Evolutionary conservation across 805 yeast genomes (phyloP).

Genomic region (Myxozyma lipomycoides): DNA sequence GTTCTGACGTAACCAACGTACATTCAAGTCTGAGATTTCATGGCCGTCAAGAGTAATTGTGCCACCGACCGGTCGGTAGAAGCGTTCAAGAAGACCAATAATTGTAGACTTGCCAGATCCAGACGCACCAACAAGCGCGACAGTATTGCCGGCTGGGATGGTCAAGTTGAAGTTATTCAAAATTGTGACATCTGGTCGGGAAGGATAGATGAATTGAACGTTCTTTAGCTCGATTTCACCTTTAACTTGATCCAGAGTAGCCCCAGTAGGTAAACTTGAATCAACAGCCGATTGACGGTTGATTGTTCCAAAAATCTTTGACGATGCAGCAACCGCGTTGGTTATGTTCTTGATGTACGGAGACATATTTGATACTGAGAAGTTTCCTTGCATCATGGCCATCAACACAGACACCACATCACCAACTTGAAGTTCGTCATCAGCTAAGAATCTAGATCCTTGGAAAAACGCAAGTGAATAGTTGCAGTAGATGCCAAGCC

Average conservation of each 20-base stretch:
- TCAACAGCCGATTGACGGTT: conserved; percentile 42
- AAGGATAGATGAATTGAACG: conserved; percentile 83
- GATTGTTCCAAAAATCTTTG: conserved; percentile 41
- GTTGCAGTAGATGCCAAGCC: conserved; percentile 68
- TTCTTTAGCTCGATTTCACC: conserved; percentile 79
- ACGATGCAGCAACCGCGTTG: conserved; percentile 40
- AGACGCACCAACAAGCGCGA: conserved; percentile 92
- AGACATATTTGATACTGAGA: conserved; percentile 40
- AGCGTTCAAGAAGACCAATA: conserved; percentile 76
- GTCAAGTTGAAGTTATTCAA: conserved; percentile 68
- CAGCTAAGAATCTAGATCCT: conserved; percentile 41
- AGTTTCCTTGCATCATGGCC: conserved; percentile 35
- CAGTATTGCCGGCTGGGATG: conserved; percentile 83
- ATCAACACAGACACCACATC: conserved; percentile 36
- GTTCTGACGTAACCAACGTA: conserved; percentile 67
- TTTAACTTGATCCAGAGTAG: conserved; percentile 28
- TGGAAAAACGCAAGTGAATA: conserved; percentile 46
- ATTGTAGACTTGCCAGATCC: conserved; percentile 95
- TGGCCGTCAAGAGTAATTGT: conserved; percentile 78
- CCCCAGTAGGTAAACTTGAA: conserved; percentile 29
- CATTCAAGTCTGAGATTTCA: conserved; percentile 66
- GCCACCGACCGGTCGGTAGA: conserved; percentile 76
- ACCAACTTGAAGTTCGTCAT: conserved; percentile 37
- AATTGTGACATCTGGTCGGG: conserved; percentile 73
- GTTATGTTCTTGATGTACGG: conserved; percentile 39